Evolutionary conservation across 164 flowering plant species (phyloP), one percentile per base, ranked within the genome.

Genomic region (Sedum album): DNA sequence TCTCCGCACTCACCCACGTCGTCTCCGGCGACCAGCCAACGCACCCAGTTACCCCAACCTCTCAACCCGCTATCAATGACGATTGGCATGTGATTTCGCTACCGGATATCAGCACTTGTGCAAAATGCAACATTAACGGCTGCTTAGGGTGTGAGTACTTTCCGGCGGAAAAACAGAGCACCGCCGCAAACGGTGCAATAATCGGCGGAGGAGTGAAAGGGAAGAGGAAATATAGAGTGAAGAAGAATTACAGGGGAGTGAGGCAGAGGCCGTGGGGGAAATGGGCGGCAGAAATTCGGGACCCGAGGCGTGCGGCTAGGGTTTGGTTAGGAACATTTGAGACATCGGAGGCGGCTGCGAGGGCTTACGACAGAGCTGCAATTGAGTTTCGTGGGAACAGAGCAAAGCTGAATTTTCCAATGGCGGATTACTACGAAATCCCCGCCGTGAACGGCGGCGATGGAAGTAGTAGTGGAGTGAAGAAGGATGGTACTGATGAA

Each of bases 221-320:
- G 11, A 64, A 33, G 41, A 35, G 44, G 46, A 35, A 25, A 38
- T 36, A 36, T 4, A 63, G 66, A 33, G 42, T 63, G 66, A 64
- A 64, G 44, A 64, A 64, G 66, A 64, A 39, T 18, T 64, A 26
- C 17, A 64, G 66, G 14, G 66, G 66, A 35, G 66, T 64, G 66
- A 64, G 66, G 66, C 66, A 64, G 46, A 35, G 66, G 46, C 66
- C 66, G 26, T 64, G 66, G 66, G 66, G 66, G 46, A 64, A 64
- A n/a, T 64, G 66, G 66, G 66, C 66, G 10, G 66, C 66, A 1
- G 66, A 64, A 17, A 64, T 64, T 20, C 13, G 66, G 9, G 66
- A 64, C 26, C 66, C 66, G 25, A n/a, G 66, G 44, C 2, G 66
- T 4, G 66, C 66, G 35, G 41, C 66, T 25, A 35, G 66, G 39